phyloP scores from a whole-genome alignment of 1,284 basidiomycete genomes.

The Sporisorium iseilematis-ciliati region DNA sequence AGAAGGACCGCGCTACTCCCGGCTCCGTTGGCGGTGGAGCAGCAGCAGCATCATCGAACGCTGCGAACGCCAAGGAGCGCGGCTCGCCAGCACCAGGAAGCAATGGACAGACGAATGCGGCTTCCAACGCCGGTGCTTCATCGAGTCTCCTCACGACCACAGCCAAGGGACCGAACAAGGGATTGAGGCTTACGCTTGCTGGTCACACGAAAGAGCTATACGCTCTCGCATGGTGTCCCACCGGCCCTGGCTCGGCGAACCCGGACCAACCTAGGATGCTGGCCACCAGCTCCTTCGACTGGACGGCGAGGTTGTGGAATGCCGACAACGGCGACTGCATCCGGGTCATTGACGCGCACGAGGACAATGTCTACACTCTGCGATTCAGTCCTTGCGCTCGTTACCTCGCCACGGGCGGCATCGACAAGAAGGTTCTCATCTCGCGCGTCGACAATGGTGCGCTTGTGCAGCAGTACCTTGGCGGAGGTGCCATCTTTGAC shows the following conservation, averaged over 20 bases:
- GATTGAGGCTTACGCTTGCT: slow-evolving; percentile 46
- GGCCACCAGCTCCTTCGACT: slow-evolving; percentile 67
- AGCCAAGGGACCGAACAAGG: slow-evolving; percentile 52
- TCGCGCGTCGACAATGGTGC: slow-evolving; percentile 57
- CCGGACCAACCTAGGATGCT: slow-evolving; percentile 64
- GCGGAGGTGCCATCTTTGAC: slow-evolving; percentile 54
- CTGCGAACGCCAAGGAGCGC: slow-evolving; percentile 24
- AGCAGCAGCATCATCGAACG: slow-evolving; percentile 7
- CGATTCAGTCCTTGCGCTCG: slow-evolving; percentile 65
- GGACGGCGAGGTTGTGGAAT: slow-evolving; percentile 67
- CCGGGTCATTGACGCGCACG: slow-evolving; percentile 62
- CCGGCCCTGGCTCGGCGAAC: slow-evolving; percentile 55
- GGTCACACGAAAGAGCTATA: slow-evolving; percentile 68
- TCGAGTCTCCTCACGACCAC: slow-evolving; percentile 32
- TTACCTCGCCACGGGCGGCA: slow-evolving; percentile 66
- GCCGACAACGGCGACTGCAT: slow-evolving; percentile 66
- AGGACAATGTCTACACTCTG: slow-evolving; percentile 65
- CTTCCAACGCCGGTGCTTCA: slow-evolving; percentile 11
- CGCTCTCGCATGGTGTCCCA: slow-evolving; percentile 65
- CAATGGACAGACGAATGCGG: slow-evolving; percentile 28
- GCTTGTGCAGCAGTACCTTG: slow-evolving; percentile 53
- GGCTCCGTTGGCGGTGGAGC: slow-evolving; percentile 21
- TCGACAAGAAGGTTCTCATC: slow-evolving; percentile 63
- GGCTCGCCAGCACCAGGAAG: slow-evolving; percentile 33
- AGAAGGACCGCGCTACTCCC: slow-evolving; percentile 48